phyloP scores from a whole-genome alignment of 371 early-diverging fungal species.

The Apophysomyces ossiformis region DNA sequence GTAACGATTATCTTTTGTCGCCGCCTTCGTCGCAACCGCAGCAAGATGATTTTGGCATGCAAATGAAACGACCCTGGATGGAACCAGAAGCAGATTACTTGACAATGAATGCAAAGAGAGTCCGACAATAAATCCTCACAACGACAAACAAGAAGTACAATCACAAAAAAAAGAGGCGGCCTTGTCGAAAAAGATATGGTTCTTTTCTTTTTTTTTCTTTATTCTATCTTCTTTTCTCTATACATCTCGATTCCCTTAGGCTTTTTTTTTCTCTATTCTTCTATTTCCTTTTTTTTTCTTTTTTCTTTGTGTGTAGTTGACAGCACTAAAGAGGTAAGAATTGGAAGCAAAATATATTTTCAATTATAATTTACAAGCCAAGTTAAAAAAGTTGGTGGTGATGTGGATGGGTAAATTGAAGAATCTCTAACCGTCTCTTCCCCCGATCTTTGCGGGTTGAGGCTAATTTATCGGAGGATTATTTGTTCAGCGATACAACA shows the following conservation, averaged over 20 bases:
- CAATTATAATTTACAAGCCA: neutral
- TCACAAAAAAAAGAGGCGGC: neutral
- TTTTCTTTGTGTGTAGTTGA: slow-evolving; percentile 7
- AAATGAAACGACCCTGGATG: slow-evolving; percentile 6
- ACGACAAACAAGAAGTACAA: neutral
- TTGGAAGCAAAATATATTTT: slow-evolving; percentile 9
- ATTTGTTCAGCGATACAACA: slow-evolving; percentile 3
- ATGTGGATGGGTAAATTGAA: neutral
- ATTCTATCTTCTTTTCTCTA: neutral
- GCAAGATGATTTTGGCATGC: slow-evolving; percentile 4
- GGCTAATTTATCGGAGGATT: no score
- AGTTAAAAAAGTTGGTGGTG: neutral
- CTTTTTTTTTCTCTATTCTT: neutral
- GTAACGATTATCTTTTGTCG: neutral
- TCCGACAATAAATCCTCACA: neutral
- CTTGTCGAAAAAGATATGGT: neutral
- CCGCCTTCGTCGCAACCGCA: neutral
- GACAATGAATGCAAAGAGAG: neutral
- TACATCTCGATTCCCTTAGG: neutral
- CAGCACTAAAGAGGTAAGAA: slow-evolving; percentile 11
- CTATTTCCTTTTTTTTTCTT: neutral
- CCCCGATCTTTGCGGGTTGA: neutral
- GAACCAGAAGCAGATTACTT: neutral
- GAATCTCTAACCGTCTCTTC: no score
- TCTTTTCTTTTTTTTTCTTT: neutral